Base-by-base conservation (phyloP, 1,284 basidiomycete genomes). In the Anthracocystis setariae region DNA sequence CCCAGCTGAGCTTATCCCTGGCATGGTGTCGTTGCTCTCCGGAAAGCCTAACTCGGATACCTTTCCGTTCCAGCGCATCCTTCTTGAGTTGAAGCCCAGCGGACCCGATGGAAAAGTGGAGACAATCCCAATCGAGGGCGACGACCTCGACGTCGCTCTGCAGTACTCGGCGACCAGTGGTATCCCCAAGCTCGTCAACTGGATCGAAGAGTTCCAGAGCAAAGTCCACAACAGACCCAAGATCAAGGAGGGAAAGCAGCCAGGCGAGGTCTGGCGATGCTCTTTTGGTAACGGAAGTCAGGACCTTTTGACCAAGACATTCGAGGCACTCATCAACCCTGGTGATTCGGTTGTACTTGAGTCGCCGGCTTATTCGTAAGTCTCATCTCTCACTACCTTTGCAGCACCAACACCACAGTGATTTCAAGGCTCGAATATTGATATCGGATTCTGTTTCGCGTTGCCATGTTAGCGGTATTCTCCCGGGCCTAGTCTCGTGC, bases 281-380 rank as follows among this genome's bases (percentile, higher is more conserved):
- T 90, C 88, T 47, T 84, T 95, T 17, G 93, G 93, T 0, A 86
- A 86, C 40, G 94, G 94, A 7, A 92, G 90, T 49, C 93, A 95
- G 84, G 93, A 96, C 85, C 82, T 94, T 52, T 87, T 96, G 57
- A 90, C 87, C 84, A 95, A 95, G 66, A 84, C 86, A 3, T 88
- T 88, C 78, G 73, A 84, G 46, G 84, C 86, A 0, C 71, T 94
- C 44, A 84, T 94, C 33, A 90, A 94, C 79, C 88, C 87, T 3
- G 92, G 92, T 1, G 94, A 97, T 80, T 82, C 90, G 2, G 86
- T 95, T 27, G 86, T 96, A 32, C 87, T 96, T 32, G 94, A 97
- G 82, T 88, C 89, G 1, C 94, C 94, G 0, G 89, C 91, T 25
- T 97, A 96, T 83, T 89, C 91, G 46, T 71, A 52, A 73, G 54